phyloP scores from a whole-genome alignment of 176 grass and related monocot species.

The Rhynchospora pubera region DNA sequence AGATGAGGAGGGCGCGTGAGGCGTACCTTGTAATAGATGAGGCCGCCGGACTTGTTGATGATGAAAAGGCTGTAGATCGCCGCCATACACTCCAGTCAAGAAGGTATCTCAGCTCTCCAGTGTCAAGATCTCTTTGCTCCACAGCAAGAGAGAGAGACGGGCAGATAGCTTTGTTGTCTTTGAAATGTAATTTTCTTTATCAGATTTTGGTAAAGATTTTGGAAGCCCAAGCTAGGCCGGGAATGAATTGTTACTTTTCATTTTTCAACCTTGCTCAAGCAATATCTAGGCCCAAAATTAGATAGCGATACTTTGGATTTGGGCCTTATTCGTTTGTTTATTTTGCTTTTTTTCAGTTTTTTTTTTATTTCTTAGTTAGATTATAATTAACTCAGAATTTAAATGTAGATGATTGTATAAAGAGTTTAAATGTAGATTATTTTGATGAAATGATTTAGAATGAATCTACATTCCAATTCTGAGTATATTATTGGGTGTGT shows the following conservation, averaged over 20 bases:
- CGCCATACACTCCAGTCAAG: slow-evolving; percentile 24
- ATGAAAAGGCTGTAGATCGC: slow-evolving; percentile 98
- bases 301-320: not conserved
- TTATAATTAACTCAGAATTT: too few relatives aligned
- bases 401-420: too few relatives aligned
- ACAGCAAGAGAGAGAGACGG: not conserved
- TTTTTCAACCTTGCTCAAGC: not conserved
- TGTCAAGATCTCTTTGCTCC: not conserved
- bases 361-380: not conserved
- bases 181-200: not conserved
- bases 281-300: not conserved
- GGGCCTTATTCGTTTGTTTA: not conserved
- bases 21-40: slow-evolving; percentile 84
- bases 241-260: not conserved
- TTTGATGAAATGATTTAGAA: too few relatives aligned
- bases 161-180: not conserved
- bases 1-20: not conserved
- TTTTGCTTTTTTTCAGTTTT: not conserved
- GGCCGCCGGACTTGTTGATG: slow-evolving; percentile 94
- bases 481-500: too few relatives aligned
- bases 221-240: not conserved
- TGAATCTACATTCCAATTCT: too few relatives aligned
- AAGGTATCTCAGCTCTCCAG: not conserved
- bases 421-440: too few relatives aligned
- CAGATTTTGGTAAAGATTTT: not conserved